These are phyloP conservation scores for Solanum phureja DNA, from an alignment of 257 asterid species.

Conservation along the genomic window DNA sequence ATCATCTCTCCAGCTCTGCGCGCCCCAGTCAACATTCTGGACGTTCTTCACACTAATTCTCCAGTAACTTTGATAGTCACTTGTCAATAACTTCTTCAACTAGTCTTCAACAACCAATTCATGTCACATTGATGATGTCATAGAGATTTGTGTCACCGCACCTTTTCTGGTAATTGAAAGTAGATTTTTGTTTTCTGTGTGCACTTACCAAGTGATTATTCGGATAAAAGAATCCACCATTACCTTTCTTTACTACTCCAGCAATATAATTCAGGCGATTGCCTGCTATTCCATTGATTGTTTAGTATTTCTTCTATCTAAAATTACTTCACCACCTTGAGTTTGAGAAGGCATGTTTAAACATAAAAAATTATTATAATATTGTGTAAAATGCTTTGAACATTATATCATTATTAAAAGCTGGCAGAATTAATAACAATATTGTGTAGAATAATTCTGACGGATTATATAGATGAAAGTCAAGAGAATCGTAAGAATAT, in stretches of 20 bases:
- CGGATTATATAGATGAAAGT: background rate
- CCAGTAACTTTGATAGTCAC: background rate
- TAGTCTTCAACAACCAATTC: background rate
- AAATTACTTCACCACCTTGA: background rate
- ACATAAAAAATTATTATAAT: background rate
- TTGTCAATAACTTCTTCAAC: background rate
- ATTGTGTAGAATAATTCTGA: background rate
- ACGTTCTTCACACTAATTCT: background rate
- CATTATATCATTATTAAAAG: background rate
- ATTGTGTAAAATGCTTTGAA: background rate
- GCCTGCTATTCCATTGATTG: background rate
- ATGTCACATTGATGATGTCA: background rate
- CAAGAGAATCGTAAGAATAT: background rate
- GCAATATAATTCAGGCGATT: background rate
- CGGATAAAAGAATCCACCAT: background rate
- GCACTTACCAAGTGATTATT: background rate
- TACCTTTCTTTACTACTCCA: background rate
- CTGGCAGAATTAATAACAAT: background rate
- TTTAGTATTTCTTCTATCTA: background rate
- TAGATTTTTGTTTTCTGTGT: background rate
- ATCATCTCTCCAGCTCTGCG: background rate
- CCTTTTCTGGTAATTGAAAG: background rate
- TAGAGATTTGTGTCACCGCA: background rate
- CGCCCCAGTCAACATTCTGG: background rate
- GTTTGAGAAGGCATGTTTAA: background rate